These are phyloP conservation scores for Annulohypoxylon nitens DNA, from an alignment of 495 filamentous ascomycete genomes.

Conservation along the genomic window DNA sequence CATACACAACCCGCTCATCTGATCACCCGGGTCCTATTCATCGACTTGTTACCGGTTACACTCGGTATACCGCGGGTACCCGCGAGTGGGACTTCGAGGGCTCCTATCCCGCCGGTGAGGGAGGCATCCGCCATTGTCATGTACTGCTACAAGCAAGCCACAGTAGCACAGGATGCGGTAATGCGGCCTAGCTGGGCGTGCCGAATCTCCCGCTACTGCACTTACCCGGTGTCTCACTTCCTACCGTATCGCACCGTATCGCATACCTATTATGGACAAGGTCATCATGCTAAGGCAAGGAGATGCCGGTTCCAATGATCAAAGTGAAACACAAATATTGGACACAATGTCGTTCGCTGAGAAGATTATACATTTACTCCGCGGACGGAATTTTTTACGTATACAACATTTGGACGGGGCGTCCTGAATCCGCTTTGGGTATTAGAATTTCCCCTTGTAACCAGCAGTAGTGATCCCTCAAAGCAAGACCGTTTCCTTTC, in stretches of 20 bases:
- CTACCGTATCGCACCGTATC: neutral
- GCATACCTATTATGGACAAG: neutral
- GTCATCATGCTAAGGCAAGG: neutral
- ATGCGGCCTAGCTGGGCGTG: neutral
- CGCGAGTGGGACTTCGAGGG: neutral
- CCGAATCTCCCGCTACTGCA: neutral
- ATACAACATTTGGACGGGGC: slow-evolving; percentile 17
- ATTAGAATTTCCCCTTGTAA: slow-evolving; percentile 3
- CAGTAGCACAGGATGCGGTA: neutral
- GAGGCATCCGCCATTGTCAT: neutral
- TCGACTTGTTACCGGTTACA: neutral
- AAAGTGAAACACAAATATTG: slow-evolving; percentile 2
- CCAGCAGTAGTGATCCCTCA: slow-evolving; percentile 14
- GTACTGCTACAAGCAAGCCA: neutral
- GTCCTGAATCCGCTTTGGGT: slow-evolving; percentile 21
- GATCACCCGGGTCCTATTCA: neutral
- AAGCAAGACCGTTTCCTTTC: slow-evolving; percentile 27
- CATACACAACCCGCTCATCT: neutral
- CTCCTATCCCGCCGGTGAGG: neutral
- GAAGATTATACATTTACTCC: slow-evolving; percentile 38
- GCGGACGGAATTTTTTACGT: slow-evolving; percentile 27
- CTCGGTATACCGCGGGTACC: neutral
- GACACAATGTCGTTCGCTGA: slow-evolving; percentile 21
- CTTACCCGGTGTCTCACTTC: neutral
- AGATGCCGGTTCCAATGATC: neutral